Percentiles rank a stretch among this genome's conserved stretches.
These are phyloP conservation scores for Rhinocladiella mackenziei DNA, from an alignment of 2,329 filamentous ascomycete species.

Conservation along the genomic window DNA sequence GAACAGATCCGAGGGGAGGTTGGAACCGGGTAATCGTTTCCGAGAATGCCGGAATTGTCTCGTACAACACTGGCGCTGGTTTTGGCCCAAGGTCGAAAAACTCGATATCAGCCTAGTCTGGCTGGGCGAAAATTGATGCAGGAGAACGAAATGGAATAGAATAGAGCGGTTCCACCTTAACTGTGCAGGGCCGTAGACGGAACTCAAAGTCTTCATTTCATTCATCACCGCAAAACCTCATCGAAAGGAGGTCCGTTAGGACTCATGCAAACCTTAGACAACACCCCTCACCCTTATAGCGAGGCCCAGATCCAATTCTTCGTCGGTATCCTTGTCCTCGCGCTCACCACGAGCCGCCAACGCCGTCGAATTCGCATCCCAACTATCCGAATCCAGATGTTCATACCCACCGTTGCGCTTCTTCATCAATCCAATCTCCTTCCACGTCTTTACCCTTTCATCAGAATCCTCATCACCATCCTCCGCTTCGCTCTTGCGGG, in stretches of 20 bases:
- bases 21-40: too few species aligned
- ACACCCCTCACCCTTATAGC: not conserved
- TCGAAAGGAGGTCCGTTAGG: not conserved
- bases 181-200: too few species aligned
- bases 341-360: not conserved
- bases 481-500: too few species aligned
- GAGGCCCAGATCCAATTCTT: not conserved
- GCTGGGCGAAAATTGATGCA: too few species aligned
- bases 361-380: not conserved
- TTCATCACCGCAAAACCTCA: not conserved
- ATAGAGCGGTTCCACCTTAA: too few species aligned
- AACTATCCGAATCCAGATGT: not conserved
- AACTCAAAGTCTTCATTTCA: not conserved
- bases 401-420: not conserved
- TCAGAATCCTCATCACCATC: not conserved
- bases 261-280: not conserved
- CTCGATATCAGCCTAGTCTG: too few species aligned
- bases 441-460: not conserved
- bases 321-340: not conserved
- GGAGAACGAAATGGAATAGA: too few species aligned
- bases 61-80: too few species aligned
- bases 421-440: not conserved
- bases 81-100: too few species aligned
- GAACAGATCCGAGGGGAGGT: too few species aligned
- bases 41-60: too few species aligned